Evolutionary conservation across 2,329 filamentous ascomycete genomes (phyloP), one percentile per base, ranked within the genome.

Genomic region (Dothistroma septosporum): DNA sequence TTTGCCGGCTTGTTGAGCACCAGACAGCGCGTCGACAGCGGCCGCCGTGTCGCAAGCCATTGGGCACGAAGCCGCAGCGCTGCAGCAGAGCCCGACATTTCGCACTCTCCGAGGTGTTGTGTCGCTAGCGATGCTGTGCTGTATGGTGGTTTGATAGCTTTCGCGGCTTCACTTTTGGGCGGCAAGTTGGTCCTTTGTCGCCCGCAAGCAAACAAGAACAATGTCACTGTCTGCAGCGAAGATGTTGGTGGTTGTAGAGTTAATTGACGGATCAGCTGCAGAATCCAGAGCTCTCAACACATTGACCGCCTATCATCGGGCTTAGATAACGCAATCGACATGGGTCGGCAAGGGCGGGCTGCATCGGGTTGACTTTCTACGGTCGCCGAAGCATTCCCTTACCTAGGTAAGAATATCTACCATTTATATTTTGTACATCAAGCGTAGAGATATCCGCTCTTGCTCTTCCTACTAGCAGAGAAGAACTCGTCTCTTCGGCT

Each of bases 1-100:
- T 33, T 31, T 19, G 49, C 44, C 35, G 62, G 61, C 19, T 63
- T 64, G 28, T 59, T 66, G 35, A 70, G 55, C 12, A 67, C 52
- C 12, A 70, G 56, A 56, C 72, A 73, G 46, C 62, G 64, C 5
- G 66, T 54, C 2, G 72, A 74, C 28, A 74, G 66, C 22, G 71
- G 71, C 24, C 64, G 61, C 22, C 69, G 66, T 11, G 70, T 73
- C 8, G 69, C 65, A 14, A 73, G 69, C 71, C 72, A 74, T 61
- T 72, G 70, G 50, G 70, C 68, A 50, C 72, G 69, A 56, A 74
- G 65, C 53, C 72, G 69, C 53, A 72, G 56, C 32, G 67, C 72
- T 22, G 64, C 60, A 35, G 52, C 28, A 19, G 66, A 61, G 11
- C 65, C 61, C 7, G 65, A 67, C 69, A 72, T 57, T 49, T 21